Conservation (phyloP, 2,329 filamentous ascomycete species). For the Fusarium sp. region DNA sequence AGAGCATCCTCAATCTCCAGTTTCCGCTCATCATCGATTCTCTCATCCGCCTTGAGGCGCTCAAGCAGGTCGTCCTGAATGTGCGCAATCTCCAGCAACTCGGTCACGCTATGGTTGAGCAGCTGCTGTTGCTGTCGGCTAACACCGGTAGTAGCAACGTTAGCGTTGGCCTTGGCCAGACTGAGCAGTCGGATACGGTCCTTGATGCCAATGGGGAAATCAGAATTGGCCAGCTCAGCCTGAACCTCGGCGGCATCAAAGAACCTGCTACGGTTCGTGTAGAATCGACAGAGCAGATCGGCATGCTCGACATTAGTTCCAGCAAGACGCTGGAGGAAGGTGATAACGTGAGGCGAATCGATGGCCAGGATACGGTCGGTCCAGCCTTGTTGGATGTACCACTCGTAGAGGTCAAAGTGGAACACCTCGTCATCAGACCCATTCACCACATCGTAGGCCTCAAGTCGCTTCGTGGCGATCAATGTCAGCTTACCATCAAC, state of each 20-base stretch:
- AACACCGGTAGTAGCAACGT: constrained; percentile 81
- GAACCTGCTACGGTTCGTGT: constrained; percentile 85
- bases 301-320: constrained; percentile 80
- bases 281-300: constrained; percentile 93
- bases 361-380: constrained; percentile 87
- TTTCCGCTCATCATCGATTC: constrained; percentile 74
- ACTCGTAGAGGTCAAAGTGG: constrained; percentile 96
- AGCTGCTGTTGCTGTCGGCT: constrained; percentile 85
- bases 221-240: constrained; percentile 83
- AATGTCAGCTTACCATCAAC: constrained; percentile 83
- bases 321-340: constrained; percentile 84
- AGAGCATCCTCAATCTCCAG: constrained; percentile 74
- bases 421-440: constrained; percentile 92
- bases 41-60: constrained; percentile 77
- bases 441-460: constrained; percentile 93
- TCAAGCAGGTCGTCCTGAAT: constrained; percentile 94
- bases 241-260: constrained; percentile 92
- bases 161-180: constrained; percentile 91
- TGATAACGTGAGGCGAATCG: constrained; percentile 85
- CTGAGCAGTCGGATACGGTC: constrained; percentile 91
- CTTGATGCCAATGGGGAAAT: constrained; percentile 82
- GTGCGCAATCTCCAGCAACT: constrained; percentile 90
- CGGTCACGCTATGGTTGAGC: constrained; percentile 84
- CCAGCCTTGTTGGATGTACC: constrained; percentile 90
- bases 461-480: constrained; percentile 81